Conservation (phyloP, 495 filamentous ascomycete genomes). For the Cladorrhinum samala region DNA sequence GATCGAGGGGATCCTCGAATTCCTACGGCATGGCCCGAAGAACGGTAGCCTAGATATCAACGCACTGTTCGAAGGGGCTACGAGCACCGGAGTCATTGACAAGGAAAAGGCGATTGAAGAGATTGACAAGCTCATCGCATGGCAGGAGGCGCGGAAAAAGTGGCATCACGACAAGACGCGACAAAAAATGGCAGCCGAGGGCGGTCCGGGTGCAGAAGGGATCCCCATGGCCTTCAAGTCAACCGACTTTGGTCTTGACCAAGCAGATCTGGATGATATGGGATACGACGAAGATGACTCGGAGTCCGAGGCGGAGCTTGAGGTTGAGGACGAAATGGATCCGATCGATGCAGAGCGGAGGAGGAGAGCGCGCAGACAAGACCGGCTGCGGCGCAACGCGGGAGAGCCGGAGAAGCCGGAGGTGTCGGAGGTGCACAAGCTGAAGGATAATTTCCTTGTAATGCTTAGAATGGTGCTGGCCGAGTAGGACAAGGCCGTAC, state of each 20-base stretch:
- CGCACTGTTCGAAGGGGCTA: conserved; percentile 74
- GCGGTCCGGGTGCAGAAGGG: conserved; percentile 37
- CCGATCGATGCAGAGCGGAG: conserved; percentile 81
- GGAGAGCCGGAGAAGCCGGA: conserved; percentile 86
- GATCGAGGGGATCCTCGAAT: conserved; percentile 95
- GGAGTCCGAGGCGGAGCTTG: conserved; percentile 61
- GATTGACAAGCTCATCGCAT: conserved; percentile 77
- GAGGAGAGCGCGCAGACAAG: conserved; percentile 64
- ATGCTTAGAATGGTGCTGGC: conserved; percentile 87
- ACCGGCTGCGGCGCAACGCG: conserved; percentile 71
- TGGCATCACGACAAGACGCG: conserved; percentile 97
- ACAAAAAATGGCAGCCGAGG: conserved; percentile 96
- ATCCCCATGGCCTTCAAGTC: conserved; percentile 52
- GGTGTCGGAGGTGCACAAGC: conserved; percentile 68
- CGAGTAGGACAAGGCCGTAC: conserved; percentile 25
- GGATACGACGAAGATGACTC: conserved; percentile 68
- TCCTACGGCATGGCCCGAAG: conserved; percentile 76
- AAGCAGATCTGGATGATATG: conserved; percentile 81
- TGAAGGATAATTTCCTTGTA: conserved; percentile 70
- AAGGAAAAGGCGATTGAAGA: conserved; percentile 66
- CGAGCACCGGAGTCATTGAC: conserved; percentile 60
- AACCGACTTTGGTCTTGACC: conserved; percentile 83
- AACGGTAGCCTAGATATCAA: conserved; percentile 88
- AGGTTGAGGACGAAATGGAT: conserved; percentile 72
- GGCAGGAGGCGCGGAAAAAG: conserved; percentile 90